Percentiles rank a stretch among this genome's conserved stretches.
Evolutionary conservation across 2,329 filamentous ascomycete species (phyloP).

Genomic region (Colletotrichum theobromicola): DNA sequence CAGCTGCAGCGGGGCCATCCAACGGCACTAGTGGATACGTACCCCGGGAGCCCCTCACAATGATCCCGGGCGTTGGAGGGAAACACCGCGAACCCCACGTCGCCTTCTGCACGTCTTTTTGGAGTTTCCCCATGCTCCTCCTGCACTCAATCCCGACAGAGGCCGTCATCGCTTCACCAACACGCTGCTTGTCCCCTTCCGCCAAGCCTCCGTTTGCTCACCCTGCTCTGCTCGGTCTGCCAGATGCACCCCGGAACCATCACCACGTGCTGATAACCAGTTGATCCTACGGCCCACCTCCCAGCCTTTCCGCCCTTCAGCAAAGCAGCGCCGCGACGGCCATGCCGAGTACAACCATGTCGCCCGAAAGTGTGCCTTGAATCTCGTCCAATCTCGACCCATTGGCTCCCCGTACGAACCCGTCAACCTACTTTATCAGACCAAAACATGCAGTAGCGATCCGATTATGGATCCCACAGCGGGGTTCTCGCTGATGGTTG

Average conservation of each 20-base stretch:
- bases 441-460: background rate
- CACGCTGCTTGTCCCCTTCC: background rate
- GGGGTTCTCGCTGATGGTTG: background rate
- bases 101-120: background rate
- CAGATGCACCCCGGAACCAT: background rate
- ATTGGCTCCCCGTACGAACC: background rate
- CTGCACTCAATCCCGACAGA: background rate
- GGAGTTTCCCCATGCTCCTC: background rate
- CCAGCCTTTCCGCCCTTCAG: background rate
- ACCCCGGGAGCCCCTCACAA: background rate
- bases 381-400: background rate
- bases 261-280: conserved; percentile 6
- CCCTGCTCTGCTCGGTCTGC: background rate
- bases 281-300: background rate
- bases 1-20: background rate
- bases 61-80: background rate
- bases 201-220: background rate
- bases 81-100: background rate
- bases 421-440: background rate
- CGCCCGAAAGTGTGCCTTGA: background rate
- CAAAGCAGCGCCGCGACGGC: background rate
- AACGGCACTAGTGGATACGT: background rate
- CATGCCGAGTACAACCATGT: conserved; percentile 15
- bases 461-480: background rate
- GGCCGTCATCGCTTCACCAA: background rate